Evolutionary conservation across 208 protist genomes (phyloP).

Genomic region (Porcisia deanei): DNA sequence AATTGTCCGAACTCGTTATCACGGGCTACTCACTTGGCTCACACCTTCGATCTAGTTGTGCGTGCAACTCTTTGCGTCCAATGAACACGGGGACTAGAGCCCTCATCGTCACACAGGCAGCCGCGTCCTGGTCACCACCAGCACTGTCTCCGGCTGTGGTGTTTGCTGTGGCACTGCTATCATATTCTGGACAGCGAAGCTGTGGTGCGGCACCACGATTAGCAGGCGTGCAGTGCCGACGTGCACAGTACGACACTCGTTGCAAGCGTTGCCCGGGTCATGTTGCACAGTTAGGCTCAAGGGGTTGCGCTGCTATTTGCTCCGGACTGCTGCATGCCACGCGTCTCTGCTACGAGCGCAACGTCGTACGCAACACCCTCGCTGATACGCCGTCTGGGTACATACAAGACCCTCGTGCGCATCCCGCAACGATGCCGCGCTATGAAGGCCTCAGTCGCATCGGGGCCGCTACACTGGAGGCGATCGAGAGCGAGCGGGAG

Average conservation of each 20-base stretch:
- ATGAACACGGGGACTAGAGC: not conserved
- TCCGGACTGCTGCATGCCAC: slow-evolving; percentile 16
- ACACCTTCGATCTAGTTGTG: not conserved
- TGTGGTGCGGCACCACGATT: not conserved
- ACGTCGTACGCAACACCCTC: slow-evolving; percentile 66
- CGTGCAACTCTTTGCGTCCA: not conserved
- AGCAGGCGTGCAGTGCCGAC: not conserved
- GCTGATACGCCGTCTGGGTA: slow-evolving; percentile 76
- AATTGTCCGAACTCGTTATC: not conserved
- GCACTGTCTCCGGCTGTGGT: not conserved
- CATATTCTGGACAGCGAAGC: not conserved
- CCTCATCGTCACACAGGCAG: not conserved
- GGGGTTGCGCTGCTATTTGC: not conserved
- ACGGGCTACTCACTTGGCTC: not conserved
- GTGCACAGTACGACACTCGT: not conserved
- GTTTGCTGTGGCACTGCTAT: too few species aligned
- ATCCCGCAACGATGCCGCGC: slow-evolving; percentile 47
- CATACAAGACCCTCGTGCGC: slow-evolving; percentile 59
- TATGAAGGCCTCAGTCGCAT: slow-evolving; percentile 40
- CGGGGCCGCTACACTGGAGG: slow-evolving; percentile 43
- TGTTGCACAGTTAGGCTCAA: not conserved
- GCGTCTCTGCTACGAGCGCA: slow-evolving; percentile 34
- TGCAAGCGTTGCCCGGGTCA: not conserved
- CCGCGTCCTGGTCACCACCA: not conserved
- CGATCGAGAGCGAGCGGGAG: slow-evolving; percentile 51